These are phyloP conservation scores for Anethum foeniculum DNA, from an alignment of 140 eudicot species.

Conservation along the genomic window DNA sequence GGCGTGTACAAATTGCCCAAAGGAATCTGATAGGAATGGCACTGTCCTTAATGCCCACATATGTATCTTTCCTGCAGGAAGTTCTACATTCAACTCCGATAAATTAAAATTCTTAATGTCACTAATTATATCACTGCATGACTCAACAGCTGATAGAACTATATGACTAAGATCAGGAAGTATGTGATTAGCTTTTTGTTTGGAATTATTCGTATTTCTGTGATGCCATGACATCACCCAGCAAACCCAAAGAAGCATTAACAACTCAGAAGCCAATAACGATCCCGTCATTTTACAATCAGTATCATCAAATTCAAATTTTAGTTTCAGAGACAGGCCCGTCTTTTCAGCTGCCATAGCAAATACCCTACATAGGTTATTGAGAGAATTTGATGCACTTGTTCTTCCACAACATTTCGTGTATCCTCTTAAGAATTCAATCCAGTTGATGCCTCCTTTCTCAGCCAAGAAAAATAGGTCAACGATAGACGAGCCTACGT, in stretches of 20 bases:
- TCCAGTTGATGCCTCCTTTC: slow-evolving; percentile 60
- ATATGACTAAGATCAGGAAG: slow-evolving; percentile 70
- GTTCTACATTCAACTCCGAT: slow-evolving; percentile 32
- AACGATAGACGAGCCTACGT: slow-evolving; percentile 43
- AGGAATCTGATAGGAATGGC: slow-evolving; percentile 76
- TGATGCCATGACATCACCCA: slow-evolving; percentile 70
- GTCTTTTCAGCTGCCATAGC: slow-evolving; percentile 36
- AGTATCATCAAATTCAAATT: slow-evolving; percentile 52
- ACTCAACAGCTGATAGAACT: slow-evolving; percentile 56
- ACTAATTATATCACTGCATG: slow-evolving; percentile 39
- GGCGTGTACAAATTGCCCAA: slow-evolving; percentile 49
- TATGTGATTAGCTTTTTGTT: slow-evolving; percentile 20
- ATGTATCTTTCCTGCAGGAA: slow-evolving; percentile 56
- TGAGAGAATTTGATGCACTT: slow-evolving; percentile 44
- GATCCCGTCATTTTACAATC: slow-evolving; percentile 67
- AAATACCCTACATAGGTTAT: slow-evolving; percentile 43
- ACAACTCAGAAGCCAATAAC: slow-evolving; percentile 46
- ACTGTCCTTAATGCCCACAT: slow-evolving; percentile 69
- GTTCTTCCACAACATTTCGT: slow-evolving; percentile 62
- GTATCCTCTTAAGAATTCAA: slow-evolving; percentile 69
- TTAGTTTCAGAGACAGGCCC: slow-evolving; percentile 50
- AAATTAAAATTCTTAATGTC: slow-evolving; percentile 35
- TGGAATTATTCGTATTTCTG: slow-evolving; percentile 16
- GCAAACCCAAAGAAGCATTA: slow-evolving; percentile 71
- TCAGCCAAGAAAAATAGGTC: slow-evolving; percentile 56